Conservation (phyloP, 176 grass and related monocot species). For the Chrysopogon serrulatus region DNA sequence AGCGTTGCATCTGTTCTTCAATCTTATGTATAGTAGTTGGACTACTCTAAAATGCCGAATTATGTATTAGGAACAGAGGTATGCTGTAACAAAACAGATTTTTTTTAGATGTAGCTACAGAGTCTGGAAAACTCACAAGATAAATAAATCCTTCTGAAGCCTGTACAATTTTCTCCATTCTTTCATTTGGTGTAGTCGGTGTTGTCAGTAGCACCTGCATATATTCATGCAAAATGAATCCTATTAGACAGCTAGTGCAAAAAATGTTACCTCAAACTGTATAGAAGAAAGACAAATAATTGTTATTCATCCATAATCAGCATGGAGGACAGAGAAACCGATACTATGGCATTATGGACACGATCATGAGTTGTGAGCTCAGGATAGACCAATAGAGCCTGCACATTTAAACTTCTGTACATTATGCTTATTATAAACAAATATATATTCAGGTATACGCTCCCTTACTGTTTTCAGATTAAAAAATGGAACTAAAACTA, state of each 20-base stretch:
- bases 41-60: not conserved
- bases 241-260: slow-evolving; percentile 17
- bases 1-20: not conserved
- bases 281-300: not conserved
- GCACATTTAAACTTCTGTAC: not conserved
- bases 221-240: slow-evolving; percentile 13
- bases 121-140: slow-evolving; percentile 55
- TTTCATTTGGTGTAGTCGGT: slow-evolving; percentile 93
- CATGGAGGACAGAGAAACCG: not conserved
- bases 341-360: not conserved
- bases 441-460: not conserved
- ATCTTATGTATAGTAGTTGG: not conserved
- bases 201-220: slow-evolving; percentile 90
- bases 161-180: slow-evolving; percentile 89
- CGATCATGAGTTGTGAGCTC: not conserved
- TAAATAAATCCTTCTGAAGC: slow-evolving; percentile 96
- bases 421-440: not conserved
- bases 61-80: not conserved
- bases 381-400: not conserved
- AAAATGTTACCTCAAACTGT: not conserved
- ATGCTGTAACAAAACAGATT: not conserved
- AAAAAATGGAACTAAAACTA: not conserved
- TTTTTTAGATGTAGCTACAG: not conserved
- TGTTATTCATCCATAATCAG: not conserved
- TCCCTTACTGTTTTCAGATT: not conserved